Percentiles rank a stretch among this genome's conserved stretches.
phyloP scores from a whole-genome alignment of 2,329 filamentous ascomycete species.

The Hymenoscyphus repandus region DNA sequence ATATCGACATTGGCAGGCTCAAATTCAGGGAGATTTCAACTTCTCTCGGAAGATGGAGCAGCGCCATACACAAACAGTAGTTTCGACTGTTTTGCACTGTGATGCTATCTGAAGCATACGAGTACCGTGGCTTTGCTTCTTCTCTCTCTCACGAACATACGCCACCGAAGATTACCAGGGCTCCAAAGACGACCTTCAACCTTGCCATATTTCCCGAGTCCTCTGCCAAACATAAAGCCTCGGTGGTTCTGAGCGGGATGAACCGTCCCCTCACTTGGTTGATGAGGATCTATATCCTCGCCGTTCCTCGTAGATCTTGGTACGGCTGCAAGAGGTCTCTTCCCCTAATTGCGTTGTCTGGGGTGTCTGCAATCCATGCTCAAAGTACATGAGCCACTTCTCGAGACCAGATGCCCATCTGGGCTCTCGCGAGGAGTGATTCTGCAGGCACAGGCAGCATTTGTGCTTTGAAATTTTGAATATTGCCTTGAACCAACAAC shows the following conservation, averaged over 20 bases:
- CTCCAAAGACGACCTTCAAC: neutral
- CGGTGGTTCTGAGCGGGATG: constrained; percentile 5
- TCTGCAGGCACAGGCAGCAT: neutral
- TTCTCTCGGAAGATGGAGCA: no score
- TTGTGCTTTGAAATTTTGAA: neutral
- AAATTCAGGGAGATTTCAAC: no score
- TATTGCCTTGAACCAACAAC: neutral
- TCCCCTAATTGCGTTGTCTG: constrained; percentile 24
- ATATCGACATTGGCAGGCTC: no score
- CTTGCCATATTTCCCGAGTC: neutral
- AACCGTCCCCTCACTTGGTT: constrained; percentile 10
- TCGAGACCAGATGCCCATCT: constrained; percentile 4
- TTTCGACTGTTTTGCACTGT: neutral
- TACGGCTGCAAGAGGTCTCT: constrained; percentile 24
- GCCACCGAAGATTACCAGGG: constrained; percentile 11
- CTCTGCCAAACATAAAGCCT: neutral
- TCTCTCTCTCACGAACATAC: neutral
- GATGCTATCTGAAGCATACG: neutral
- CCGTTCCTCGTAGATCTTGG: constrained; percentile 18
- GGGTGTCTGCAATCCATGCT: constrained; percentile 14
- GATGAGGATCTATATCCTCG: neutral
- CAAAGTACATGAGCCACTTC: constrained; percentile 13
- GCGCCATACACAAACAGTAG: no score
- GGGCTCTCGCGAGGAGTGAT: neutral
- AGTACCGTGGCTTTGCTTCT: neutral